Evolutionary conservation across 1,284 basidiomycete genomes (phyloP).

Genomic region (Somion occarium): DNA sequence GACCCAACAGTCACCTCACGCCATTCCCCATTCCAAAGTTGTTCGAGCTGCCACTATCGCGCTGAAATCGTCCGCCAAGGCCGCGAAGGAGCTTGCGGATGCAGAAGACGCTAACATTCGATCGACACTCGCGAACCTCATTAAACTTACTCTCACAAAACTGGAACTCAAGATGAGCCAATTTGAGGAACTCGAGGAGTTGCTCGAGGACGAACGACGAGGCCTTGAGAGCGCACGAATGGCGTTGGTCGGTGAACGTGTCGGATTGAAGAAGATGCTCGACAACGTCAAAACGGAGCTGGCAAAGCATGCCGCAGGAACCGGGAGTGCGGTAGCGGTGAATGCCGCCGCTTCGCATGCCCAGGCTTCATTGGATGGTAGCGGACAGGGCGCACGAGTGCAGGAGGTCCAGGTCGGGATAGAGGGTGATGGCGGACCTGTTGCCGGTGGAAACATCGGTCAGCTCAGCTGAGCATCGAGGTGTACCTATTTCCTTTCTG

Average conservation of each 20-base stretch:
- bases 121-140: conserved; percentile 77
- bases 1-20: conserved; percentile 27
- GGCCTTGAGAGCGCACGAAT: conserved; percentile 68
- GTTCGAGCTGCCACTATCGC: conserved; percentile 81
- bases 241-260: conserved; percentile 62
- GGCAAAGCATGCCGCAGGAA: conserved; percentile 36
- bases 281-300: conserved; percentile 62
- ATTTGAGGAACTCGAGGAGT: conserved; percentile 87
- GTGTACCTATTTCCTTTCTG: neutral
- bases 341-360: conserved; percentile 28
- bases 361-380: conserved; percentile 36
- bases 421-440: conserved; percentile 31
- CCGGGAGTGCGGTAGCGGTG: conserved; percentile 18
- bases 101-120: conserved; percentile 84
- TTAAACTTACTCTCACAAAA: conserved; percentile 90
- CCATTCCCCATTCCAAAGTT: conserved; percentile 70
- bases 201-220: conserved; percentile 83
- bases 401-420: conserved; percentile 41
- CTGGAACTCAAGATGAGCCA: conserved; percentile 91
- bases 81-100: conserved; percentile 79
- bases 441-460: conserved; percentile 26
- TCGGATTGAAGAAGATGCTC: conserved; percentile 59
- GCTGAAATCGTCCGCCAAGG: conserved; percentile 85
- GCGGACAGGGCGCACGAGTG: conserved; percentile 51
- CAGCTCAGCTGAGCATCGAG: conserved; percentile 17